A percentile compares a stretch with the other conserved stretches of the same genome.
These are phyloP conservation scores for Hylodesmum podocarpum DNA, from an alignment of 306 rosid species.

Conservation along the genomic window DNA sequence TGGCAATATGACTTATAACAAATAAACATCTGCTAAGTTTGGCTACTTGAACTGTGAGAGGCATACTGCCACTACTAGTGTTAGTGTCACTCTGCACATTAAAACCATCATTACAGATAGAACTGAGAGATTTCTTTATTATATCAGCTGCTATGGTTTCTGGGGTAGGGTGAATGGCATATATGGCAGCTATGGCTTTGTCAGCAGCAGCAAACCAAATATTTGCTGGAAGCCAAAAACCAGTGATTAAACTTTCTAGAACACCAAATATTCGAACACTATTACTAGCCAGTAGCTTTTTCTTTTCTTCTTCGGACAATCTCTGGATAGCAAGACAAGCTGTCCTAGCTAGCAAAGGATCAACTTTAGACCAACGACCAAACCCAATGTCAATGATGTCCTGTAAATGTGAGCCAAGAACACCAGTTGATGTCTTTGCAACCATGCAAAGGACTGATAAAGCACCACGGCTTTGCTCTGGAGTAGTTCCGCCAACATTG, in stretches of 20 bases:
- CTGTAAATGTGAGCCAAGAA: slow-evolving; percentile 81
- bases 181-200: slow-evolving; percentile 81
- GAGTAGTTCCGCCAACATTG: slow-evolving; percentile 84
- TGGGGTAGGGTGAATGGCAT: slow-evolving; percentile 83
- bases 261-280: slow-evolving; percentile 65
- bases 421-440: slow-evolving; percentile 68
- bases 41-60: slow-evolving; percentile 59
- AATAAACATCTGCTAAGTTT: slow-evolving; percentile 80
- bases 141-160: slow-evolving; percentile 72
- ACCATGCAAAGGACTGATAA: slow-evolving; percentile 92
- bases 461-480: slow-evolving; percentile 93
- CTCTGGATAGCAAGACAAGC: slow-evolving; percentile 87
- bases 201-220: slow-evolving; percentile 97
- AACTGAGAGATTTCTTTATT: slow-evolving; percentile 64
- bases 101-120: slow-evolving; percentile 53
- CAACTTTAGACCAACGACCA: slow-evolving; percentile 96
- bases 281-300: slow-evolving; percentile 61
- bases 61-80: slow-evolving; percentile 38
- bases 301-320: slow-evolving; percentile 79
- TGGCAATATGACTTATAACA: slow-evolving; percentile 79
- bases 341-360: slow-evolving; percentile 91
- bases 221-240: slow-evolving; percentile 77
- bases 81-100: slow-evolving; percentile 57
- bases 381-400: slow-evolving; percentile 93
- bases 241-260: slow-evolving; percentile 73